Evolutionary conservation across 768 basidiomycete species (phyloP), one percentile per base, ranked within the genome.

Genomic region (Tricholoma terreum): DNA sequence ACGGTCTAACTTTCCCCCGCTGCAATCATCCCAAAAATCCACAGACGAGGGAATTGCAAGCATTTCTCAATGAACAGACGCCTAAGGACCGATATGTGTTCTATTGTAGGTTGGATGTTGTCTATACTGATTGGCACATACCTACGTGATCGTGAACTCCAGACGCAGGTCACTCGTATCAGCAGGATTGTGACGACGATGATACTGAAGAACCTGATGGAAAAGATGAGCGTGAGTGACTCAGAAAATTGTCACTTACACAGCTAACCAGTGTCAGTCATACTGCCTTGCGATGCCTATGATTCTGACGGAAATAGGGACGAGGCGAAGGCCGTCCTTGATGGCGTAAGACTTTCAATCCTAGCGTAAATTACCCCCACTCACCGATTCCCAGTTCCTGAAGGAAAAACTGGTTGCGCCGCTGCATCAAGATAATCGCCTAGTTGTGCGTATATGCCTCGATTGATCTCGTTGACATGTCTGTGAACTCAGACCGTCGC

Each of bases 161-260:
- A 54, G 52, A 30, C 31, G 38, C 52, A 6, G 52, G 52, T 31
- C 52, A 54, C 21, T n/a, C 52, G 8, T 40, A 54, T 19, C 52
- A 54, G 33, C 9, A 30, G 52, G 4, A 17, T 2, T 2, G 0
- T n/a, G 15, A 31, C 24, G 52, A 53, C 14, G 40, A 12, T 12
- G 22, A 42, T 0, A 15, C n/a, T 6, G 52, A 54, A 19, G 52
- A 54, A 21, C 11, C 12, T 22, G 52, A 54, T 27, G 52, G 52
- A 22, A 54, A 42, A 43, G 52, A 54, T 19, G 52, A 54, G 19
- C 40, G 52, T 54, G 19, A 22, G 52, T 43, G 31, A 19, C 2
- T 30, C 24, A 6, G 10, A 4, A 7, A 3, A 4, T 40, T 7
- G 38, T 21, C 19, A 14, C 19, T 33, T 49, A 1, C 46, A 17